Percentiles rank a stretch among this genome's conserved stretches.
These are phyloP conservation scores for Paramecium primaurelia DNA, from an alignment of 73 alveolate species.

Conservation along the genomic window DNA sequence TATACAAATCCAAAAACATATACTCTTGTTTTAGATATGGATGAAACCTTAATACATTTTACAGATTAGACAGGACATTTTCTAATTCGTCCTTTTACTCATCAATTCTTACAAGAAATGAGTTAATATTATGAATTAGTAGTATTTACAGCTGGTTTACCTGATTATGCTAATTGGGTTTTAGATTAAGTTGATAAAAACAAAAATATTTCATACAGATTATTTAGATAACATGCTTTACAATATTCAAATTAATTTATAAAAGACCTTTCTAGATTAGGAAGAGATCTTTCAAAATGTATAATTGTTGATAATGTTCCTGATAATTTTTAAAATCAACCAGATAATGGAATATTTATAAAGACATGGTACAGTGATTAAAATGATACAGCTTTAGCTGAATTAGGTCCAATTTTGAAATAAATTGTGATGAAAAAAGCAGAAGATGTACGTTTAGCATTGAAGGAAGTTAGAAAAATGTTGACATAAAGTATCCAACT, in stretches of 20 bases:
- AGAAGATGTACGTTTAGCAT: conserved; percentile 92
- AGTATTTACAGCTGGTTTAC: conserved; percentile 98
- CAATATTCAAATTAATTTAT: conserved; percentile 83
- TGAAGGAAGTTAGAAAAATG: conserved; percentile 52
- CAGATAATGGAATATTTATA: conserved; percentile 96
- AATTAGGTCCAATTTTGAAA: conserved; percentile 84
- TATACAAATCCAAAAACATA: conserved; percentile 49
- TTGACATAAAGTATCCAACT: neutral
- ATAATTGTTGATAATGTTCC: conserved; percentile 97
- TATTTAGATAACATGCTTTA: conserved; percentile 94
- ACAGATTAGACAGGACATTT: conserved; percentile 92
- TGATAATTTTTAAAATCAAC: conserved; percentile 86
- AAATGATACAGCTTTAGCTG: conserved; percentile 89
- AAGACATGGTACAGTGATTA: conserved; percentile 92
- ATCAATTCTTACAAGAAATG: conserved; percentile 88
- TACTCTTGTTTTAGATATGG: conserved; percentile 94
- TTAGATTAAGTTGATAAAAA: conserved; percentile 82
- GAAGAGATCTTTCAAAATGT: conserved; percentile 90
- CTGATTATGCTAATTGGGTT: conserved; percentile 95
- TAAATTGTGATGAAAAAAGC: conserved; percentile 85
- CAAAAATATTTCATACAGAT: conserved; percentile 73
- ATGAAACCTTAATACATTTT: conserved; percentile 97
- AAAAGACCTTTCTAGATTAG: conserved; percentile 91
- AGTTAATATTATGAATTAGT: conserved; percentile 90
- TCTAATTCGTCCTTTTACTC: conserved; percentile 88